A percentile compares a stretch with the other conserved stretches of the same genome.
Conservation (phyloP, 306 rosid species). For the Vigna trinervia region DNA sequence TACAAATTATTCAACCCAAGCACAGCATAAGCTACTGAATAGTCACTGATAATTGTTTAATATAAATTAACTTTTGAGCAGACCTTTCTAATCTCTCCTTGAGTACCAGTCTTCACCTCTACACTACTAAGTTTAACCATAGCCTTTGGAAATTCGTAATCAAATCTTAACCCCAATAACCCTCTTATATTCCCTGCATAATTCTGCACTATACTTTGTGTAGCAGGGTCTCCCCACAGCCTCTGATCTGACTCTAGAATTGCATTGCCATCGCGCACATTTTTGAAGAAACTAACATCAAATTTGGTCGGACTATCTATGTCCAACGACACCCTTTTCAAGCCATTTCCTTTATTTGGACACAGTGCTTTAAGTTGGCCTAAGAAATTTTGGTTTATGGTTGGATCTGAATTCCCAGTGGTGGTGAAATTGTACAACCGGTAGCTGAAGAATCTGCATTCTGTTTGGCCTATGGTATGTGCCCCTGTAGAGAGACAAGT, state of each 20-base stretch:
- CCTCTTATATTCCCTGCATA: constrained; percentile 67
- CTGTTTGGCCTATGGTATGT: constrained; percentile 67
- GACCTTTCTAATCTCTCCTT: constrained; percentile 67
- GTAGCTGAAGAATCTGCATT: constrained; percentile 58
- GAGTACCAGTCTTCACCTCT: constrained; percentile 63
- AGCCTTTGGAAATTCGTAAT: constrained; percentile 62
- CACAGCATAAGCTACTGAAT: neutral
- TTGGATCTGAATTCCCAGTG: constrained; percentile 65
- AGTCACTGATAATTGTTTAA: neutral
- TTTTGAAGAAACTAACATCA: constrained; percentile 68
- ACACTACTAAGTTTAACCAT: constrained; percentile 71
- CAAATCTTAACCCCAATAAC: constrained; percentile 60
- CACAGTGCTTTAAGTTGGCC: constrained; percentile 46
- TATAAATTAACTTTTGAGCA: constrained; percentile 62
- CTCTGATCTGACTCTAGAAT: constrained; percentile 77
- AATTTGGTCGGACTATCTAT: constrained; percentile 55
- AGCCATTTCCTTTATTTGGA: constrained; percentile 62
- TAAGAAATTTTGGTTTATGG: constrained; percentile 53
- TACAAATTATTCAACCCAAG: neutral
- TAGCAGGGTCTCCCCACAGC: constrained; percentile 58
- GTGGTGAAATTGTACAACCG: constrained; percentile 62
- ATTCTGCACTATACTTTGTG: constrained; percentile 52
- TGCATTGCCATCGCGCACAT: constrained; percentile 63
- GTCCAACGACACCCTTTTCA: constrained; percentile 53
- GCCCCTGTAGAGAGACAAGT: constrained; percentile 46